Conservation (phyloP, 768 basidiomycete genomes). For the Amanita subjunquillea region DNA sequence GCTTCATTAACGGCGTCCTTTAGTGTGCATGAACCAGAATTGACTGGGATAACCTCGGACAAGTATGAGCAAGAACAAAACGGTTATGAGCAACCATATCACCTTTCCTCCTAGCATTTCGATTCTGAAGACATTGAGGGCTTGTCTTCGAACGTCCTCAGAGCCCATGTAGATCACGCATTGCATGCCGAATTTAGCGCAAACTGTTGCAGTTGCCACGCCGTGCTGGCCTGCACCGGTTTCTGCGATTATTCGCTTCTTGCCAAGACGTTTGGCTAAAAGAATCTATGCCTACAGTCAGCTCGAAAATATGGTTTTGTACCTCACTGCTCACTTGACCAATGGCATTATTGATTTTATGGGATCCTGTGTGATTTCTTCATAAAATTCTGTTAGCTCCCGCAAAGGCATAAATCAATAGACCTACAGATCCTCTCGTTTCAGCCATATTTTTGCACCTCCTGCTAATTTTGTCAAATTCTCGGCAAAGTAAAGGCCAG, state of each 20-base stretch:
- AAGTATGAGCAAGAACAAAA: not conserved
- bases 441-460: constrained; percentile 96
- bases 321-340: constrained; percentile 51
- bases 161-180: constrained; percentile 98
- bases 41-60: constrained; percentile 78
- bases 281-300: constrained; percentile 50
- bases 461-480: constrained; percentile 83
- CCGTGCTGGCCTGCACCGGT: constrained; percentile 99
- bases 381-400: constrained; percentile 5
- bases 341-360: constrained; percentile 99
- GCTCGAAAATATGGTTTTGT: not conserved
- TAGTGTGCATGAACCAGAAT: constrained; percentile 88
- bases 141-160: constrained; percentile 93
- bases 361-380: constrained; percentile 96
- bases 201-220: constrained; percentile 97
- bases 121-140: constrained; percentile 96
- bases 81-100: not conserved
- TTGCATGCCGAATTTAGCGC: constrained; percentile 91
- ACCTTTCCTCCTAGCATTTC: constrained; percentile 94
- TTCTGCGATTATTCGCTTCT: constrained; percentile 96
- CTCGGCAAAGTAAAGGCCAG: constrained; percentile 84
- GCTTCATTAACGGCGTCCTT: constrained; percentile 99
- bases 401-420: not conserved
- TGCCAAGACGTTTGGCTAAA: constrained; percentile 87
- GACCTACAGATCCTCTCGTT: constrained; percentile 82